Percentiles rank a stretch among this genome's conserved stretches.
phyloP scores from a whole-genome alignment of 768 basidiomycete species.

The Tylopilus rubrobrunneus region DNA sequence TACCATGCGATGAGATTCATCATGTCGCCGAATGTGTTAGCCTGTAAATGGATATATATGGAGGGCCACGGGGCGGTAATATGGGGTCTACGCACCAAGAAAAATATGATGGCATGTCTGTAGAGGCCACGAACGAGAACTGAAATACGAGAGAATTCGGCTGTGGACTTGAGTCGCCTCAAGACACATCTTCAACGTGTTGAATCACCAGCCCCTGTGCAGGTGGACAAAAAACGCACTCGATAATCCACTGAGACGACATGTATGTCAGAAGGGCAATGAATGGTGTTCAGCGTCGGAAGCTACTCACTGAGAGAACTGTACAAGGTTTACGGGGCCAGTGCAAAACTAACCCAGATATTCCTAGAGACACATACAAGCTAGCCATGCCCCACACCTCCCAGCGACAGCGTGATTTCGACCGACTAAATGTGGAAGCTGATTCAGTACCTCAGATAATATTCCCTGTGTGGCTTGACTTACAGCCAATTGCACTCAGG shows the following conservation, averaged over 20 bases:
- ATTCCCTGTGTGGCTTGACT: not conserved
- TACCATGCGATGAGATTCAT: no score
- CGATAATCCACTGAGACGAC: not conserved
- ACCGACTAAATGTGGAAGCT: not conserved
- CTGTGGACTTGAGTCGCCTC: not conserved
- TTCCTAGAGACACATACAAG: no score
- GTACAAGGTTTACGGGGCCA: not conserved
- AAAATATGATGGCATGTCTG: constrained; percentile 1
- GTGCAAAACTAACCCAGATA: no score
- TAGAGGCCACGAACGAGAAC: not conserved
- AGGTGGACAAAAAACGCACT: not conserved
- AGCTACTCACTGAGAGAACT: constrained; percentile 4
- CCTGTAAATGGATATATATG: not conserved
- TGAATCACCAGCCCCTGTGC: not conserved
- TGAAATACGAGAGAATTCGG: not conserved
- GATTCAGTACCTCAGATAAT: not conserved
- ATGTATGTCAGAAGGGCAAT: not conserved
- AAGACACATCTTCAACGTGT: not conserved
- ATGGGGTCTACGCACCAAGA: not conserved
- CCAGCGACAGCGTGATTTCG: not conserved
- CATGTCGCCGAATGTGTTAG: not conserved
- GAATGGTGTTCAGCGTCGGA: not conserved
- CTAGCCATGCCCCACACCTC: not conserved
- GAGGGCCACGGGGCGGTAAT: not conserved
- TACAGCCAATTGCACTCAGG: not conserved